Base-by-base conservation (phyloP, 208 protist genomes). In the Zelonia costaricensis region DNA sequence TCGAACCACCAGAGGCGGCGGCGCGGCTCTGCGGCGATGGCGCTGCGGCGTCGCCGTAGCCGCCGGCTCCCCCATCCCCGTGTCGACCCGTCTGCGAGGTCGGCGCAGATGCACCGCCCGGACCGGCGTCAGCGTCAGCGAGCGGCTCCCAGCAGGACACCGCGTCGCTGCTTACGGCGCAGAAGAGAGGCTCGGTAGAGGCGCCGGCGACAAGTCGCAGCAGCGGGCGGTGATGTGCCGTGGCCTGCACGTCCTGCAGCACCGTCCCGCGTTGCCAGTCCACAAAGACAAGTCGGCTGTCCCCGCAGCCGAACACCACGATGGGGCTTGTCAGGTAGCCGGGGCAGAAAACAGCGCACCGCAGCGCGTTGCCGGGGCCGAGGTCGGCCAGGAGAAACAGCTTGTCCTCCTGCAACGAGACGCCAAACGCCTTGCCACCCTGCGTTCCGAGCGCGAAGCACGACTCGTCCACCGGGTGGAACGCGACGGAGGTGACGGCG, bases 321-420 rank as follows among this genome's bases (percentile, higher is more conserved):
- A 71, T 72, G 3, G 65, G 65, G 36, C 45, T 42, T 5, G 47
- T 65, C n/a, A 72, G 20, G n/a, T 65, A 63, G 0, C 61, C 64
- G 3, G 52, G 43, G 16, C 70, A 82, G 18, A 86, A 82, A 39
- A 58, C 60, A 31, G 76, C 62, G 35, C 60, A 61, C 10, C 67
- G 71, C 10, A 84, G 28, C 12, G 54, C 45, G 31, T 45, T 22
- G 10, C 39, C 22, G 6, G 46, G 25, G 8, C 58, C 60, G 7
- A 75, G 35, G 28, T 84, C 57, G 0, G 54, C 68, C 0, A 83
- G 47, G 1, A 85, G 49, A 18, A 85, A 83, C 0, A 85, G 43
- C 13, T 67, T 55, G 44, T 82, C 82, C 31, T 83, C 78, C n/a
- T 74, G 55, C 13, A 85, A 45, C 25, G 64, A 78, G 0, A 82